These are phyloP conservation scores for Exophiala oligosperma DNA, from an alignment of 2,329 filamentous ascomycete species.

Conservation along the genomic window DNA sequence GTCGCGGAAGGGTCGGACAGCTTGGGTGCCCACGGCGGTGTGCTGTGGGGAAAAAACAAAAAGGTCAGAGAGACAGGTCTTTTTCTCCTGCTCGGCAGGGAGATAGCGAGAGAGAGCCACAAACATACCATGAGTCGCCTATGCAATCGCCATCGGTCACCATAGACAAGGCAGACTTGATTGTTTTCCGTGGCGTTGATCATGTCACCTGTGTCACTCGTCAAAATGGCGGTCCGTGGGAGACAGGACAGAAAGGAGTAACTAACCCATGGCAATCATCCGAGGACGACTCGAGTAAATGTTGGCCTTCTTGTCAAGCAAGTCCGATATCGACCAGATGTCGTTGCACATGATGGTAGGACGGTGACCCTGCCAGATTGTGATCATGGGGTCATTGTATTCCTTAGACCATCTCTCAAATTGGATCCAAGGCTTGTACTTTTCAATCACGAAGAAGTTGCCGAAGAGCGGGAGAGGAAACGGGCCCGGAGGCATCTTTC, in stretches of 20 bases:
- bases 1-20: conserved; percentile 52
- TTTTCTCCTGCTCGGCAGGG: neutral
- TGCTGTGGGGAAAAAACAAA: conserved; percentile 34
- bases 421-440: conserved; percentile 58
- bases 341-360: conserved; percentile 39
- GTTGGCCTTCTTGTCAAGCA: conserved; percentile 36
- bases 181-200: conserved; percentile 40
- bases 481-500: conserved; percentile 52
- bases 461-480: conserved; percentile 56
- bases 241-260: neutral
- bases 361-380: conserved; percentile 54
- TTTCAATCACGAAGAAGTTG: conserved; percentile 56
- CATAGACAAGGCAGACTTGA: conserved; percentile 46
- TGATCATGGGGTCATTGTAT: conserved; percentile 53
- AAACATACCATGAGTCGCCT: conserved; percentile 49
- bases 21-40: conserved; percentile 55
- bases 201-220: conserved; percentile 32
- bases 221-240: neutral
- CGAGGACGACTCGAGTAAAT: conserved; percentile 35
- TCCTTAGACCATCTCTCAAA: conserved; percentile 55
- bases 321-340: conserved; percentile 34
- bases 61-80: neutral
- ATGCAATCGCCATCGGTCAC: conserved; percentile 40
- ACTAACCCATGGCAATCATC: conserved; percentile 18
- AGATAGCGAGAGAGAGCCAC: neutral